A percentile compares a stretch with the other conserved stretches of the same genome.
Conservation (phyloP, 441 rosid genomes). For the Euphorbia celastroides region DNA sequence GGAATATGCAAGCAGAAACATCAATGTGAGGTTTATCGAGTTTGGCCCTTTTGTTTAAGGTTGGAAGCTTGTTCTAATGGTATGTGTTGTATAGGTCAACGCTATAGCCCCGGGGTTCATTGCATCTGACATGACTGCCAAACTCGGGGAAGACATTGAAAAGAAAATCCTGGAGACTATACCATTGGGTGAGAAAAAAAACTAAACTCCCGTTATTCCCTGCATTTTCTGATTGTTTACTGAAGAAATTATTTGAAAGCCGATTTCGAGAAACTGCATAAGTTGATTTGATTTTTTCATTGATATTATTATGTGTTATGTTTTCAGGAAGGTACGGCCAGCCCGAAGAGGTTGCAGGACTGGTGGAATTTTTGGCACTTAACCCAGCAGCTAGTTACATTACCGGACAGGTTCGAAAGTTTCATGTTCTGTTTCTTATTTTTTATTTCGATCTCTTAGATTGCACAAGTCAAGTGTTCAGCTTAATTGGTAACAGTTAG, state of each 20-base stretch:
- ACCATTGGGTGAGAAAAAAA: constrained; percentile 58
- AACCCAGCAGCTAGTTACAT: constrained; percentile 83
- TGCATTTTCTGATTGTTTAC: no score
- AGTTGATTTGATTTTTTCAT: not conserved
- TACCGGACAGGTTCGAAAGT: constrained; percentile 73
- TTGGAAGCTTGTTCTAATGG: constrained; percentile 7
- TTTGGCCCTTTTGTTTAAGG: constrained; percentile 5
- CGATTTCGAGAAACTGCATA: not conserved
- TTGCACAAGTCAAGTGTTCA: no score
- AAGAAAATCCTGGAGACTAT: constrained; percentile 76
- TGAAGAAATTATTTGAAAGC: no score
- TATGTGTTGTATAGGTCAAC: constrained; percentile 48
- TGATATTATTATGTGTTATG: not conserved
- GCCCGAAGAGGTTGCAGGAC: constrained; percentile 97
- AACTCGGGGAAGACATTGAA: constrained; percentile 72
- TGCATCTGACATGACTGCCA: constrained; percentile 93
- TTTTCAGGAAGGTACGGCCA: constrained; percentile 80
- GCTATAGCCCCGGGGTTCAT: constrained; percentile 92
- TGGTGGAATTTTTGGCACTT: constrained; percentile 88
- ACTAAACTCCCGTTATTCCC: no score
- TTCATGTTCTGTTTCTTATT: constrained; percentile 5
- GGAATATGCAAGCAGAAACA: constrained; percentile 83
- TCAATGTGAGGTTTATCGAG: constrained; percentile 45
- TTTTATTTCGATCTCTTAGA: not conserved
- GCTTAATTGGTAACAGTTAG: no score